Evolutionary conservation across 2,329 filamentous ascomycete species (phyloP).

Genomic region (Ophiostoma sp.): DNA sequence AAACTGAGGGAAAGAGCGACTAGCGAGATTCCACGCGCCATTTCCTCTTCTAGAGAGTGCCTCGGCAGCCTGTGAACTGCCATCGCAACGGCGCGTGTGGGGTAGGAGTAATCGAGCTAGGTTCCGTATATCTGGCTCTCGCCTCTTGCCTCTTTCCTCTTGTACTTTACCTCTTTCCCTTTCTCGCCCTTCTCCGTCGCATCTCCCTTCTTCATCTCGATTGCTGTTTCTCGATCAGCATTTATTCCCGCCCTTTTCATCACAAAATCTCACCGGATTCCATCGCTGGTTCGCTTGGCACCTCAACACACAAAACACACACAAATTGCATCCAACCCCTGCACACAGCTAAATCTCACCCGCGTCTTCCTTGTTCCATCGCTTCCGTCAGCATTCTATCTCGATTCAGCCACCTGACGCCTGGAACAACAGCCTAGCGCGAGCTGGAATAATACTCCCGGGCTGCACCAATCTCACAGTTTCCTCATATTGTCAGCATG

Average conservation of each 20-base stretch:
- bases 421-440: background rate
- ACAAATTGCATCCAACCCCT: background rate
- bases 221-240: background rate
- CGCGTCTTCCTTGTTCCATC: background rate
- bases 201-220: background rate
- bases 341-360: background rate
- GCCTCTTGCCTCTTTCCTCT: constrained; percentile 4
- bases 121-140: background rate
- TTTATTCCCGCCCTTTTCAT: background rate
- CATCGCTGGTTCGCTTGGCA: background rate
- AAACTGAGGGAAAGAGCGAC: background rate
- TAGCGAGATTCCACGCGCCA: background rate
- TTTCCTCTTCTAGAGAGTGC: constrained; percentile 5
- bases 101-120: background rate
- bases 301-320: background rate
- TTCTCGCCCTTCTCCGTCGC: background rate
- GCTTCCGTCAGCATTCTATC: constrained; percentile 1
- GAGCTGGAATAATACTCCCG: background rate
- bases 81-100: background rate
- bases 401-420: no score
- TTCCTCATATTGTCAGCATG: constrained; percentile 40
- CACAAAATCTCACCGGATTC: background rate
- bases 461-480: background rate
- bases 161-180: background rate
- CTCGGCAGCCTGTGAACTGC: constrained; percentile 22